Base-by-base conservation (phyloP, 441 rosid species). In the Aleurites moluccanus region DNA sequence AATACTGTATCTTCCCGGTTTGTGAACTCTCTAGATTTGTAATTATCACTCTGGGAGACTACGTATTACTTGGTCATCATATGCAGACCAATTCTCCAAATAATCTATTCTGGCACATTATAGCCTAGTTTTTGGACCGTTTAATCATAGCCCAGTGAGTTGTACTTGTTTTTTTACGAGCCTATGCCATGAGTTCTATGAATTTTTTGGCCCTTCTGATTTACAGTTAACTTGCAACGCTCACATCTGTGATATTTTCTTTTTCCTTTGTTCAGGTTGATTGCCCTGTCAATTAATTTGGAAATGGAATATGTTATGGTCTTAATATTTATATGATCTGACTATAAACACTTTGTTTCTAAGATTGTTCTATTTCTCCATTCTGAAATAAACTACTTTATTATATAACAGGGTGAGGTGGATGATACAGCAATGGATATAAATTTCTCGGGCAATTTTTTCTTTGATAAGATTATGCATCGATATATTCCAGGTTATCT, bases 381-480 rank as follows among this genome's bases (percentile, higher is more conserved):
- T 78, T 77, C 79, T 85, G 53, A 81, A 81, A 40, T 77, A 59
- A 52, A 25, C 55, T 75, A 60, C 73, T 52, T 76, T 8, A 28
- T 63, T 68, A 35, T 73, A 69, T 73, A 69, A 67, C 92, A 96
- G 99, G 98, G 97, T 72, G 98, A 96, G 85, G 88, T 88, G 82
- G 99, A 96, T 88, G 98, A 93, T 80, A 53, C 92, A 4, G 97
- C 99, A 79, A 80, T 96, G 72, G 98, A 96, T 81, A 88, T 96
- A 73, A 96, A 96, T 87, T 92, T 96, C 78, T 96, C 98, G 42
- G 98, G 97, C 80, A 96, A 86, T 80, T 67, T 93, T 69, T 86
- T 87, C 67, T 89, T 89, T 82, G 98, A 96, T 80, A 90, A 87
- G 83, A 90, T 93, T 69, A 81, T 91, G 88, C 79, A 85, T 77